Evolutionary conservation across 768 basidiomycete genomes (phyloP).

Genomic region (Amanita molliuscula): DNA sequence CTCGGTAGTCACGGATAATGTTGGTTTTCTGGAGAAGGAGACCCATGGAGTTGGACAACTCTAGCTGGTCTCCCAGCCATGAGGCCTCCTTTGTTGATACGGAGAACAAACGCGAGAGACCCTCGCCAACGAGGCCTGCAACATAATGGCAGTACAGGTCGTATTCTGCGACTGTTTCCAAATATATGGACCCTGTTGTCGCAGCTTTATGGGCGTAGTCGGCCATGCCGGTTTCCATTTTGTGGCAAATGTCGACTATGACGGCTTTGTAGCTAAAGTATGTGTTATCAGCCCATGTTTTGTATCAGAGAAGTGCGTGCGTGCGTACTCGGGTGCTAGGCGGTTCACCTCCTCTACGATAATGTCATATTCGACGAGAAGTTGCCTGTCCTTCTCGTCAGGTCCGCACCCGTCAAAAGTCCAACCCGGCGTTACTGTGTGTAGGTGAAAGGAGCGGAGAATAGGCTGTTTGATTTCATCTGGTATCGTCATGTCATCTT

Average conservation of each 20-base stretch:
- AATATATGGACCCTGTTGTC: slow-evolving; percentile 54
- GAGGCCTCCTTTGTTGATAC: slow-evolving; percentile 74
- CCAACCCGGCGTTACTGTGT: slow-evolving; percentile 80
- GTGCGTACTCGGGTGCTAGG: slow-evolving; percentile 51
- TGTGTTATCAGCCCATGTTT: not conserved
- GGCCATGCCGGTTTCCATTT: slow-evolving; percentile 95
- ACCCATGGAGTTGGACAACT: slow-evolving; percentile 92
- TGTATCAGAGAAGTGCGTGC: slow-evolving; percentile 27
- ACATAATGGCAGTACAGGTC: slow-evolving; percentile 99
- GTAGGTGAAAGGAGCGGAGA: slow-evolving; percentile 72
- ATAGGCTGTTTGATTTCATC: slow-evolving; percentile 81
- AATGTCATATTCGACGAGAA: slow-evolving; percentile 74
- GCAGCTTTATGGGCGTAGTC: slow-evolving; percentile 84
- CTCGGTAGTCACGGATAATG: slow-evolving; percentile 91
- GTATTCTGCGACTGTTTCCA: slow-evolving; percentile 76
- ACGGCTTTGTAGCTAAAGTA: slow-evolving; percentile 56
- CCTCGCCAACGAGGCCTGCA: slow-evolving; percentile 95
- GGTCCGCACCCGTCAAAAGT: slow-evolving; percentile 74
- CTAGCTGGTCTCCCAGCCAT: slow-evolving; percentile 71
- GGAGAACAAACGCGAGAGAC: slow-evolving; percentile 80
- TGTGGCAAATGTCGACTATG: slow-evolving; percentile 72
- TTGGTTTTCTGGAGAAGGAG: slow-evolving; percentile 95
- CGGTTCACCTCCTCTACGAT: slow-evolving; percentile 73
- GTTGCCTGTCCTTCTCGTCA: slow-evolving; percentile 77
- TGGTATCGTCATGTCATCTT: slow-evolving; percentile 96